A percentile compares a stretch with the other conserved stretches of the same genome.
These are phyloP conservation scores for Nymphaea colorata DNA, from an alignment of 164 flowering plant genomes.

Conservation along the genomic window DNA sequence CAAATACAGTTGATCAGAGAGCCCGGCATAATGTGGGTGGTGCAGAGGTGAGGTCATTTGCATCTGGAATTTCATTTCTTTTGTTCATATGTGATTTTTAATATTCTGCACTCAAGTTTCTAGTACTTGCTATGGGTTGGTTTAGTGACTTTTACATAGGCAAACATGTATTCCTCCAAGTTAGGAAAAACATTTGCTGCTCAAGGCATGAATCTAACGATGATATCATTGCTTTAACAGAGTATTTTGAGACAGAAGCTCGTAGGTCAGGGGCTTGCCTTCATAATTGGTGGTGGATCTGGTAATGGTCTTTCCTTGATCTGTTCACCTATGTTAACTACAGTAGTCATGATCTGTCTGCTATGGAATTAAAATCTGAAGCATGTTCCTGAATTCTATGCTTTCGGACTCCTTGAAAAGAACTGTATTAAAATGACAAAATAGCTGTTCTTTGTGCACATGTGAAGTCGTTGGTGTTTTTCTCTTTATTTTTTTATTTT, in stretches of 20 bases:
- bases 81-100: conserved; percentile 1
- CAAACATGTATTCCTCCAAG: no score
- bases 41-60: conserved; percentile 54
- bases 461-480: background rate
- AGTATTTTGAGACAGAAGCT: conserved; percentile 84
- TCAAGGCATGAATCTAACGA: no score
- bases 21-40: conserved; percentile 49
- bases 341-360: no score
- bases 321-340: background rate
- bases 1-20: conserved; percentile 67
- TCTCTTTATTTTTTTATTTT: no score
- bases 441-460: no score
- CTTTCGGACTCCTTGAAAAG: no score
- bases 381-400: no score
- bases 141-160: no score
- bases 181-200: no score
- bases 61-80: background rate
- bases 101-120: background rate
- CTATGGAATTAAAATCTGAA: no score
- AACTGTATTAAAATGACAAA: no score
- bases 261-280: conserved; percentile 93
- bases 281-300: conserved; percentile 87
- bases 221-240: conserved; percentile 17
- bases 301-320: conserved; percentile 31
- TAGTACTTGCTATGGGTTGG: no score